Conservation (phyloP, 2,329 filamentous ascomycete species). For the Venturia aucupariae region DNA sequence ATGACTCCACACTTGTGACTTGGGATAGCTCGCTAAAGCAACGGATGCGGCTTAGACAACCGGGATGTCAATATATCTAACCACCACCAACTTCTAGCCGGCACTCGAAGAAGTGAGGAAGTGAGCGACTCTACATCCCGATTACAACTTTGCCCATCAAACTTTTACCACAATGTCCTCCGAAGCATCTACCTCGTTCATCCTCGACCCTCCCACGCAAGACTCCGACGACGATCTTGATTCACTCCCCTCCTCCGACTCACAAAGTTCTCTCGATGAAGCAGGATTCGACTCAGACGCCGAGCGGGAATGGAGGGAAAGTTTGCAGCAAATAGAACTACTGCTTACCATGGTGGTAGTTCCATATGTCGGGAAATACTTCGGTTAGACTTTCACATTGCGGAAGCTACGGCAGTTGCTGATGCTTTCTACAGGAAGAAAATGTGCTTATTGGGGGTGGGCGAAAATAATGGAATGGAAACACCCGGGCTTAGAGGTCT, state of each 20-base stretch:
- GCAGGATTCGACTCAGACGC: constrained; percentile 63
- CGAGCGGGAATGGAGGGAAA: constrained; percentile 90
- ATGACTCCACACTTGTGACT: not conserved
- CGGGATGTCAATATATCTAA: not conserved
- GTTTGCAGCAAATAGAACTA: constrained; percentile 85
- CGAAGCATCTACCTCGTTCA: constrained; percentile 29
- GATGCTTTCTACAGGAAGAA: constrained; percentile 44
- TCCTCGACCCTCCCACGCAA: constrained; percentile 20
- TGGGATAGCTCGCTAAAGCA: not conserved
- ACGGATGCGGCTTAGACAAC: not conserved
- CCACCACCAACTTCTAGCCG: not conserved
- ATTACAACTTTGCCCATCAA: not conserved
- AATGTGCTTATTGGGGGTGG: constrained; percentile 96
- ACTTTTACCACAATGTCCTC: constrained; percentile 24
- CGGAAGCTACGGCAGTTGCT: not conserved
- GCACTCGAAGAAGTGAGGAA: not conserved
- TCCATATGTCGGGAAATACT: constrained; percentile 88
- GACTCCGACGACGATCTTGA: constrained; percentile 31
- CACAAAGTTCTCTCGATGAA: constrained; percentile 39
- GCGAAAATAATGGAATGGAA: constrained; percentile 90
- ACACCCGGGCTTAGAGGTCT: constrained; percentile 65
- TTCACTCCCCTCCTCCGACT: constrained; percentile 43
- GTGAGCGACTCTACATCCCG: not conserved
- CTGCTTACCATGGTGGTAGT: constrained; percentile 90
- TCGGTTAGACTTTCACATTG: constrained; percentile 37